These are phyloP conservation scores for Melaleuca quinquenervia DNA, from an alignment of 345 rosid species.

Conservation along the genomic window DNA sequence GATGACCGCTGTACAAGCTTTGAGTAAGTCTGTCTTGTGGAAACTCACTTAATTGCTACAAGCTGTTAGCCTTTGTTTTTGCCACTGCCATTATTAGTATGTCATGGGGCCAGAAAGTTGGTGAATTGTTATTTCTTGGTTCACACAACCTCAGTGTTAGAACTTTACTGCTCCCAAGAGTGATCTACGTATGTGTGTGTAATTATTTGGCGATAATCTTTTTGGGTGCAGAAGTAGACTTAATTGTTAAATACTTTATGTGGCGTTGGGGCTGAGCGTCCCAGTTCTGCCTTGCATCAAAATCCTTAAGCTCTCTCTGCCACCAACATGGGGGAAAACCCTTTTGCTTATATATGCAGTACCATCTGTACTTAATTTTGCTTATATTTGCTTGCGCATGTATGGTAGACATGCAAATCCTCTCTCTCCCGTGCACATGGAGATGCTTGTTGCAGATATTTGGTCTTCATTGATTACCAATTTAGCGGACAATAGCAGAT, in stretches of 20 bases:
- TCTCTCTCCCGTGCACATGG: background rate
- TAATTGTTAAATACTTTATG: background rate
- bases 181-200: background rate
- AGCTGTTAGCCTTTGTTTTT: background rate
- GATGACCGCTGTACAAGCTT: conserved; percentile 91
- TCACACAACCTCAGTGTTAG: background rate
- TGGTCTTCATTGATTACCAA: background rate
- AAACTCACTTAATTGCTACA: background rate
- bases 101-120: background rate
- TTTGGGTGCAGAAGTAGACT: background rate
- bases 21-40: conserved; percentile 36
- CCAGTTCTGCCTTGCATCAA: background rate
- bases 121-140: background rate
- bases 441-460: background rate
- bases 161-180: background rate
- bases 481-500: background rate
- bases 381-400: background rate
- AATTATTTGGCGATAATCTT: background rate
- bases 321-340: background rate
- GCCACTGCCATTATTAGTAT: background rate
- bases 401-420: background rate
- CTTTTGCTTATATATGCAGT: background rate
- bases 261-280: background rate
- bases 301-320: background rate
- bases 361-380: background rate